These are phyloP conservation scores for Phytophthora syringae DNA, from an alignment of 352 stramenopile genomes.

Conservation along the genomic window DNA sequence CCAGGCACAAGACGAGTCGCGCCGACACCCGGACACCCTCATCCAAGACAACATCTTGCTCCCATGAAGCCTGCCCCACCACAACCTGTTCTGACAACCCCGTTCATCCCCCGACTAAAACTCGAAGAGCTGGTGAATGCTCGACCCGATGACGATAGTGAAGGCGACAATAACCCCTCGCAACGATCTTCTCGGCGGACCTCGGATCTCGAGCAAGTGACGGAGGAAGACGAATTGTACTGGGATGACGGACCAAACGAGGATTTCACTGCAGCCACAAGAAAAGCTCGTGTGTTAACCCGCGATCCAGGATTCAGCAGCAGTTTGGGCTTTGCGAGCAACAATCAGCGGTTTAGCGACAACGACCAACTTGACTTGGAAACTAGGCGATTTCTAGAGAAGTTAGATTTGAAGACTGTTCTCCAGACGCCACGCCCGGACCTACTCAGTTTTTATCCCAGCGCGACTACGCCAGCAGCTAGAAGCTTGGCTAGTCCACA, in stretches of 20 bases:
- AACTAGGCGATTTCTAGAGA: slow-evolving; percentile 63
- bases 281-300: not conserved
- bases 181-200: slow-evolving; percentile 4
- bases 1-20: slow-evolving; percentile 3
- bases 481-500: slow-evolving; percentile 4
- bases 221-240: slow-evolving; percentile 25
- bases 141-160: slow-evolving; percentile 29
- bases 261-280: not conserved
- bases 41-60: slow-evolving; percentile 19
- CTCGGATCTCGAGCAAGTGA: slow-evolving; percentile 28
- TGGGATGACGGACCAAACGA: slow-evolving; percentile 33
- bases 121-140: slow-evolving; percentile 57
- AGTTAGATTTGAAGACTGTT: slow-evolving; percentile 67
- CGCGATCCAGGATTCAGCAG: slow-evolving; percentile 7
- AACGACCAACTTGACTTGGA: slow-evolving; percentile 46
- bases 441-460: slow-evolving; percentile 52
- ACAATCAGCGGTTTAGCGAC: slow-evolving; percentile 18
- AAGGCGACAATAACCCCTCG: slow-evolving; percentile 17
- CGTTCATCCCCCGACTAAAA: slow-evolving; percentile 48
- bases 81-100: slow-evolving; percentile 11
- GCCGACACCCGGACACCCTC: slow-evolving; percentile 7
- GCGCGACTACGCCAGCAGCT: not conserved
- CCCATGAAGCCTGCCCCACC: slow-evolving; percentile 10
- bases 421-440: slow-evolving; percentile 65
- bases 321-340: slow-evolving; percentile 1